phyloP scores from a whole-genome alignment of 768 basidiomycete genomes.

The Macrocybe gigantea region DNA sequence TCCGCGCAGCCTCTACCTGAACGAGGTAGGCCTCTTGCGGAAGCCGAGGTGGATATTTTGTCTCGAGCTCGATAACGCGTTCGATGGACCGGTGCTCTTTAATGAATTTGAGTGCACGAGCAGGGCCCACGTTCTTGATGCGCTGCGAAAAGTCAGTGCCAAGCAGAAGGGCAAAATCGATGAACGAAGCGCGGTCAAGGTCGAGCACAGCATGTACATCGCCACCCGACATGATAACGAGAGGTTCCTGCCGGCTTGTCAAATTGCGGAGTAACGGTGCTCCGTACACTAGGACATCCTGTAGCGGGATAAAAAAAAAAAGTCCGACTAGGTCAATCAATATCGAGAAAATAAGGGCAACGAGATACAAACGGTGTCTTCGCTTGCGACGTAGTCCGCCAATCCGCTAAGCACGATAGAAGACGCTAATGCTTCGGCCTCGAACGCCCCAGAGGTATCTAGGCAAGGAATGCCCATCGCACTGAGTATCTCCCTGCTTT shows the following conservation, averaged over 20 bases:
- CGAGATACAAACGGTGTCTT: conserved; percentile 63
- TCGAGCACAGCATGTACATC: conserved; percentile 53
- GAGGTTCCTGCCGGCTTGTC: conserved; percentile 50
- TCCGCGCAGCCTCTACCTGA: conserved; percentile 56
- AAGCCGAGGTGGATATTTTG: conserved; percentile 45
- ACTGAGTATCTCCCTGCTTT: conserved; percentile 60
- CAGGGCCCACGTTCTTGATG: conserved; percentile 77
- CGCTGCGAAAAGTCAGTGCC: conserved; percentile 90
- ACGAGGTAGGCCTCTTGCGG: conserved; percentile 50
- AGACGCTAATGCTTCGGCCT: conserved; percentile 84
- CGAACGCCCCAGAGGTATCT: conserved; percentile 60
- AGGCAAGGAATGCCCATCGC: conserved; percentile 85
- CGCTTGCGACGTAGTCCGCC: conserved; percentile 87
- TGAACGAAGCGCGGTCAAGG: conserved; percentile 51
- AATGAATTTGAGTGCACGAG: conserved; percentile 72
- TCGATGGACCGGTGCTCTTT: conserved; percentile 70
- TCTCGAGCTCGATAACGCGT: conserved; percentile 46
- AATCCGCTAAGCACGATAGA: conserved; percentile 66
- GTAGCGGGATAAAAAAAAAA: conserved; percentile 1
- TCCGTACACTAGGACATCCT: conserved; percentile 82
- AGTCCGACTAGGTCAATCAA: conserved; percentile 3
- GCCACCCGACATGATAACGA: conserved; percentile 58
- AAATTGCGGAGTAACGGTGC: conserved; percentile 80
- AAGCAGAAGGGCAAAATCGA: conserved; percentile 84
- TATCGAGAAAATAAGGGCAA: too few species aligned